Evolutionary conservation across 495 filamentous ascomycete species (phyloP), one percentile per base, ranked within the genome.

Genomic region (Xylona heveae): DNA sequence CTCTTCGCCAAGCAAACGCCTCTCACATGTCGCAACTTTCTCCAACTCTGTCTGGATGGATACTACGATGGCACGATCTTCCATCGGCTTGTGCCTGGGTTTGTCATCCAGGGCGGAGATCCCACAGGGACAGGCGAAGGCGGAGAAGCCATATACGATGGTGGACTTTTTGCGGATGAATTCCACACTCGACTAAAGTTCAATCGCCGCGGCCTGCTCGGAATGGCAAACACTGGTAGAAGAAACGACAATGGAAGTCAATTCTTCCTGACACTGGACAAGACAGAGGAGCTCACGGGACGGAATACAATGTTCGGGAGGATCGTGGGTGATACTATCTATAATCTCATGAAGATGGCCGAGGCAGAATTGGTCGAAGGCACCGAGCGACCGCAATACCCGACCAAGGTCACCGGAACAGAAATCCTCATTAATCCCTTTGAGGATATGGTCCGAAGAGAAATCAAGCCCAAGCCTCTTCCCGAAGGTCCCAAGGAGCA

Each of bases 61-160:
- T 94, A 95, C 63, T 99, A 95, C 55, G 70, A 75, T 30, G 64
- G 68, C 41, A 93, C 85, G 0, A 73, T 84, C 39, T 99, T 99
- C 58, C 88, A 99, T 54, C 84, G 88, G 9, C 60, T 95, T 8
- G 70, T 90, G 6, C 78, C 84, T 0, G 78, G 76, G 25, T 99
- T 99, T 58, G 74, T 95, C 36, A 56, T 95, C 26, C 88, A 99
- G 46, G 90, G 85, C 35, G 90, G 88, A 18, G 76, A 82, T 43
- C 77, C 76, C 0, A 78, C 69, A 0, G 72, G 74, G 16, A 93
- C 84, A 2, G 88, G 88, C 6, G 69, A 78, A 36, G 88, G 90
- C 27, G 88, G 88, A 5, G 80, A 84, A 40, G 76, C 74, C 24
- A 90, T 91, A 42, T 91, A 90, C 56, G 75, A 83, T 55, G 72